Conservation (phyloP, 164 flowering plant genomes). For the Litsea cubeba region DNA sequence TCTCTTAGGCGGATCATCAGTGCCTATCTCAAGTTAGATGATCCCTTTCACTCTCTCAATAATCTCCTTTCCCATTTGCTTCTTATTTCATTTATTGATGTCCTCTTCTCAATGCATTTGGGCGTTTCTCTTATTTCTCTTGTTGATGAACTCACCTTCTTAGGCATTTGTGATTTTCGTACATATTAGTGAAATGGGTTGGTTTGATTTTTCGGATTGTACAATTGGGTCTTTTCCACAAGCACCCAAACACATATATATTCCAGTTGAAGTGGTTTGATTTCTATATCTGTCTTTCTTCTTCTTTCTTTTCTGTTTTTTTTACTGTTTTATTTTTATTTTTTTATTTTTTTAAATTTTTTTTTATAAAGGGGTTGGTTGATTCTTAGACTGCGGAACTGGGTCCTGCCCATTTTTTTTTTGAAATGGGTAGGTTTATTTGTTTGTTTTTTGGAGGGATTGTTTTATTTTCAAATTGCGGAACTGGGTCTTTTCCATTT, state of each 20-base stretch:
- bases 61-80: background rate
- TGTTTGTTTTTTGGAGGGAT: too few species aligned
- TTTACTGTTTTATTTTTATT: too few species aligned
- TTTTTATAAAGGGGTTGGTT: too few species aligned
- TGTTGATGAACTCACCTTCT: background rate
- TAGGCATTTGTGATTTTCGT: background rate
- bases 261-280: too few species aligned
- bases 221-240: background rate
- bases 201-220: background rate
- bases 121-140: background rate
- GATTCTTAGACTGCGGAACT: background rate
- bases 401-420: background rate
- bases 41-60: background rate
- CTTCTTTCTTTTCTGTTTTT: too few species aligned
- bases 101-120: background rate
- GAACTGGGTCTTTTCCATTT: too few species aligned
- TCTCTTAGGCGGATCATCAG: slow-evolving; percentile 87
- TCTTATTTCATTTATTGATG: background rate
- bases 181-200: background rate
- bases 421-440: background rate
- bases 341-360: too few species aligned
- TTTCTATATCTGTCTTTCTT: too few species aligned
- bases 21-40: slow-evolving; percentile 75
- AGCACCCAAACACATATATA: too few species aligned
- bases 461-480: too few species aligned